Conservation (phyloP, 225 moss, liverwort and hornwort species). For the Physcomitrium patens region DNA sequence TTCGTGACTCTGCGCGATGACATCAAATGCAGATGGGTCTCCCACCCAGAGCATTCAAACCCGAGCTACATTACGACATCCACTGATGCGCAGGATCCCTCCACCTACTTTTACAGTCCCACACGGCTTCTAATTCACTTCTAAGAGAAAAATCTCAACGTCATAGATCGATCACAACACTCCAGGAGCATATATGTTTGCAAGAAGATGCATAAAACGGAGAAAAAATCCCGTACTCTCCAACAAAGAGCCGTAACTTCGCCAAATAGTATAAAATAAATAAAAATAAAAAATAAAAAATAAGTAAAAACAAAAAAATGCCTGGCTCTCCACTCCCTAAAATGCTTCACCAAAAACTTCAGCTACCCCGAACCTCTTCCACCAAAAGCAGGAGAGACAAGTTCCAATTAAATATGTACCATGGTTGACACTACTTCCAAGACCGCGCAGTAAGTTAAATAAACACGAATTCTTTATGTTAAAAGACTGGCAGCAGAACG, state of each 20-base stretch:
- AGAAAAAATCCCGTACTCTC: conserved; percentile 1
- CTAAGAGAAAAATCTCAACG: not conserved
- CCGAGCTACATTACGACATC: not conserved
- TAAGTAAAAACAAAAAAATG: not conserved
- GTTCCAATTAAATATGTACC: not conserved
- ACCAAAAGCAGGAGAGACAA: not conserved
- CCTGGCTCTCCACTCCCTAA: not conserved
- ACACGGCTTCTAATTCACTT: not conserved
- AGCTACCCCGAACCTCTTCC: not conserved
- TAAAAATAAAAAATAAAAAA: no score
- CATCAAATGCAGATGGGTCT: conserved; percentile 32
- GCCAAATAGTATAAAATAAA: not conserved
- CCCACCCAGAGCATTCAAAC: not conserved
- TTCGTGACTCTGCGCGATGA: conserved; percentile 4
- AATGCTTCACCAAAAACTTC: not conserved
- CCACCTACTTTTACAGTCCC: not conserved
- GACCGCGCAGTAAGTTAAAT: not conserved
- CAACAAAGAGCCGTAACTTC: conserved; percentile 3
- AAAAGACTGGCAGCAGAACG: conserved; percentile 3
- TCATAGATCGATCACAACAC: conserved; percentile 10
- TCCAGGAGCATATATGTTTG: not conserved
- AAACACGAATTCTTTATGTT: not conserved
- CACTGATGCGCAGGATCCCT: conserved; percentile 5
- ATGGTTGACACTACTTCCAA: not conserved
- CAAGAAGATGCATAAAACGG: not conserved